phyloP scores from a whole-genome alignment of 2,329 filamentous ascomycete genomes.

The Dothideomycetes sp. region DNA sequence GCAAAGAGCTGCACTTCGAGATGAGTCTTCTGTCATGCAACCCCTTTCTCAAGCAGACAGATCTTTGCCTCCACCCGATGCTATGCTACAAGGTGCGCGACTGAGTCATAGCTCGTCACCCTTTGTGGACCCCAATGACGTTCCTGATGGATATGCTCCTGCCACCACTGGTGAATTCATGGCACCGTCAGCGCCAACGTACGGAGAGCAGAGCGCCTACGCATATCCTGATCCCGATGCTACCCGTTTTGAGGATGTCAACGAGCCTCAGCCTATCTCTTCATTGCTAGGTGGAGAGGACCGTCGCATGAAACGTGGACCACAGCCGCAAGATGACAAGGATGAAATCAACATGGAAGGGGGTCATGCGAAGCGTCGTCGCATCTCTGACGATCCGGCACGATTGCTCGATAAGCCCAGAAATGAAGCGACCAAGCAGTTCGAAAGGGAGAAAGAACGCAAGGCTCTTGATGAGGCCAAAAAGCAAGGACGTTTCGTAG shows the following conservation, averaged over 20 bases:
- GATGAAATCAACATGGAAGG: constrained; percentile 30
- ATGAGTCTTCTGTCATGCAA: constrained; percentile 21
- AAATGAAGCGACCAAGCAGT: constrained; percentile 38
- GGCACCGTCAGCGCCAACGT: constrained; percentile 24
- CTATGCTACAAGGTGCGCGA: constrained; percentile 22
- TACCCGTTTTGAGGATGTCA: constrained; percentile 23
- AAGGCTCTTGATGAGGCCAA: constrained; percentile 32
- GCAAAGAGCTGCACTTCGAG: constrained; percentile 13
- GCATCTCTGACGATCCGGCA: constrained; percentile 21
- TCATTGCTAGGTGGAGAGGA: constrained; percentile 16
- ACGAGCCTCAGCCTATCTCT: constrained; percentile 16
- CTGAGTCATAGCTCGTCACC: background rate
- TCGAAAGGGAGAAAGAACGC: constrained; percentile 37
- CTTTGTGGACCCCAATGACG: constrained; percentile 13
- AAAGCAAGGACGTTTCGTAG: constrained; percentile 36
- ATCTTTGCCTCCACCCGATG: constrained; percentile 21
- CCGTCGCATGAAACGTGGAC: constrained; percentile 17
- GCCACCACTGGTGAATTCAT: constrained; percentile 21
- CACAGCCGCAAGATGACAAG: constrained; percentile 19
- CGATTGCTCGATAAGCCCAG: constrained; percentile 21
- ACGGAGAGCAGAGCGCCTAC: constrained; percentile 19
- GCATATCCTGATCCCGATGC: constrained; percentile 22
- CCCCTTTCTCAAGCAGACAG: constrained; percentile 24
- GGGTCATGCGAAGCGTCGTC: constrained; percentile 27
- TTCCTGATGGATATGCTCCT: constrained; percentile 25